Evolutionary conservation across 768 basidiomycete species (phyloP).

Genomic region (Mycena pura): DNA sequence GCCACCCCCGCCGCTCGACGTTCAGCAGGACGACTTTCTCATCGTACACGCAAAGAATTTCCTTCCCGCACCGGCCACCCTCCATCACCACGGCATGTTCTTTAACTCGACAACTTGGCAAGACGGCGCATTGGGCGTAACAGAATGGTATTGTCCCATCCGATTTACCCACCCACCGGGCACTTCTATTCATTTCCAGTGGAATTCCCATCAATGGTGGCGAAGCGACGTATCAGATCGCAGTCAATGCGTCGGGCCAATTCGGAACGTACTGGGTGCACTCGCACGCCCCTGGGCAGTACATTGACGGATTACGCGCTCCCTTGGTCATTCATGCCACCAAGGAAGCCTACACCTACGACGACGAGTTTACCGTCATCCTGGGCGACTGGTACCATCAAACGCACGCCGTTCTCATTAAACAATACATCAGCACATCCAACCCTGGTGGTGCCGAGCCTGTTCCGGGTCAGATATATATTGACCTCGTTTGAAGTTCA

Average conservation of each 20-base stretch:
- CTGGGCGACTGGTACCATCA: slow-evolving; percentile 94
- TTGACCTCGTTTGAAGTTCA: neutral
- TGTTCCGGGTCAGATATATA: slow-evolving; percentile 70
- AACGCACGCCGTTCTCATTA: slow-evolving; percentile 65
- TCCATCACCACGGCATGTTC: slow-evolving; percentile 96
- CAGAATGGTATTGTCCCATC: slow-evolving; percentile 61
- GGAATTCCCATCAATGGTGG: slow-evolving; percentile 74
- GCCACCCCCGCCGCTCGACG: slow-evolving; percentile 90
- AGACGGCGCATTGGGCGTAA: slow-evolving; percentile 84
- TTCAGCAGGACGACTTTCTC: slow-evolving; percentile 75
- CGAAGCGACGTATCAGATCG: slow-evolving; percentile 77
- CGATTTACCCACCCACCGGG: neutral
- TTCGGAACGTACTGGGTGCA: slow-evolving; percentile 89
- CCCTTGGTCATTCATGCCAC: slow-evolving; percentile 80
- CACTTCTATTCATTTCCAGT: slow-evolving; percentile 39
- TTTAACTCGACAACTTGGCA: slow-evolving; percentile 87
- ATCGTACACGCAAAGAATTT: slow-evolving; percentile 79
- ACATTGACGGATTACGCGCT: slow-evolving; percentile 88
- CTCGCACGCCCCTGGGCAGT: slow-evolving; percentile 64
- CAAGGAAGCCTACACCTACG: slow-evolving; percentile 74
- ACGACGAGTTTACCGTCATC: slow-evolving; percentile 87
- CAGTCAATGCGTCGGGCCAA: slow-evolving; percentile 70
- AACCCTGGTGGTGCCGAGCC: slow-evolving; percentile 92
- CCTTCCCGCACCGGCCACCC: slow-evolving; percentile 65
- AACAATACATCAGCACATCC: slow-evolving; percentile 68